Percentiles rank a stretch among this genome's conserved stretches.
Evolutionary conservation across 352 stramenopile species (phyloP).

Genomic region (Globisporangium cystogenes): DNA sequence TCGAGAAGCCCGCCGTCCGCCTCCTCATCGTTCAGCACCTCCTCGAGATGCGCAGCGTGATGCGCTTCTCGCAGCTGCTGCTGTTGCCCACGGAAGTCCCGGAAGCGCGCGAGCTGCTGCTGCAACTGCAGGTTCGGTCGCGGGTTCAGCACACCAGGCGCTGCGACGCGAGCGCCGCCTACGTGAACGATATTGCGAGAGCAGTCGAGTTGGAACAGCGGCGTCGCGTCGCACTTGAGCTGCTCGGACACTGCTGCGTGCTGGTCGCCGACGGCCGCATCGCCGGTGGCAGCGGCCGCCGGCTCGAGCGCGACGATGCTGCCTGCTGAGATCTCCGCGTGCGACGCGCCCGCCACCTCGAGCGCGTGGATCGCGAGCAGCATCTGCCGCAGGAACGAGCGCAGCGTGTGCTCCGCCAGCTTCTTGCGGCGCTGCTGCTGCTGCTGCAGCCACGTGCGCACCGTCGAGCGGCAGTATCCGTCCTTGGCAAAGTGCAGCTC

Average conservation of each 20-base stretch:
- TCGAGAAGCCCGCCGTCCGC: not conserved
- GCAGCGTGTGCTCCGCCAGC: conserved; percentile 32
- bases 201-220: conserved; percentile 15
- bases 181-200: conserved; percentile 6
- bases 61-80: conserved; percentile 9
- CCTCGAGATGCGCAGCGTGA: conserved; percentile 6
- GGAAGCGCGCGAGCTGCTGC: not conserved
- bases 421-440: conserved; percentile 14
- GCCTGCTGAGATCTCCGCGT: conserved; percentile 42
- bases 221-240: not conserved
- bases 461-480: conserved; percentile 22
- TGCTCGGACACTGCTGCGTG: not conserved
- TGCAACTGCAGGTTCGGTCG: not conserved
- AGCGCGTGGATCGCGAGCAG: conserved; percentile 50
- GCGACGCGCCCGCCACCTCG: conserved; percentile 33
- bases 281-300: not conserved
- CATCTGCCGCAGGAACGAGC: conserved; percentile 56
- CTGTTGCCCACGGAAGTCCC: conserved; percentile 5
- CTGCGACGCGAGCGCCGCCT: not conserved
- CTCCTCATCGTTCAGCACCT: conserved; percentile 10
- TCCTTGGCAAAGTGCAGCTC: conserved; percentile 17
- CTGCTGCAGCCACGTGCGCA: conserved; percentile 35
- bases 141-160: too few species aligned
- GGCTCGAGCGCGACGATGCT: conserved; percentile 46
- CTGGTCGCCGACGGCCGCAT: not conserved